Evolutionary conservation across 805 yeast species (phyloP).

Genomic region (Kodamaea kaohsiungensis): DNA sequence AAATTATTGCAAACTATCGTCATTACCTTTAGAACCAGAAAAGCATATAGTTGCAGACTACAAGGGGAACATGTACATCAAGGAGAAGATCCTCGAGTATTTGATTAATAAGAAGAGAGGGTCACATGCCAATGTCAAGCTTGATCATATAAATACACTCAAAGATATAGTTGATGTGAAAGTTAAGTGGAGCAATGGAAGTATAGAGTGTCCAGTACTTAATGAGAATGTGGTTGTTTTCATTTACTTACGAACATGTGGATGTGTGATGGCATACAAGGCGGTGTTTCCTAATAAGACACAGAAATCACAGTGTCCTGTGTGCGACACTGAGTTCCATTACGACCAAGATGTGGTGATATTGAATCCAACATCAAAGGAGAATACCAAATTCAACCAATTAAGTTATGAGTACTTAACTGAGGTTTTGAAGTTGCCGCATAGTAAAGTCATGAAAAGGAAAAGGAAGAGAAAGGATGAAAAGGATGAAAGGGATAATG

Average conservation of each 20-base stretch:
- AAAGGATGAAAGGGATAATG: neutral
- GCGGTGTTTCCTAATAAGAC: slow-evolving; percentile 9
- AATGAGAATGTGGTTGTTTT: slow-evolving; percentile 14
- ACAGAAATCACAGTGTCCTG: slow-evolving; percentile 29
- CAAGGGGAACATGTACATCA: slow-evolving; percentile 64
- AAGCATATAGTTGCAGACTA: slow-evolving; percentile 67
- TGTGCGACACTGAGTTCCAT: slow-evolving; percentile 25
- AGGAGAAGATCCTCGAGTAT: slow-evolving; percentile 60
- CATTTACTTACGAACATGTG: slow-evolving; percentile 38
- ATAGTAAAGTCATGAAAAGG: neutral
- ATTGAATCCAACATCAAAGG: slow-evolving; percentile 23
- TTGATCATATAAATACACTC: slow-evolving; percentile 22
- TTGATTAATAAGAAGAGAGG: slow-evolving; percentile 34
- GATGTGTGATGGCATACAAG: slow-evolving; percentile 36
- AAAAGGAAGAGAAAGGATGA: neutral
- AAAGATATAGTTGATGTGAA: slow-evolving; percentile 29
- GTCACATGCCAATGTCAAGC: neutral
- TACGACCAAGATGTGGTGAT: slow-evolving; percentile 33
- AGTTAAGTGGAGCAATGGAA: slow-evolving; percentile 20
- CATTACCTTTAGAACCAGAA: slow-evolving; percentile 37
- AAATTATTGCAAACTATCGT: slow-evolving; percentile 27
- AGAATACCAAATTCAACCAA: slow-evolving; percentile 3
- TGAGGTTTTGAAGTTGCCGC: neutral
- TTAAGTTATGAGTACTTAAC: neutral
- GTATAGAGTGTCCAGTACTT: slow-evolving; percentile 33